Evolutionary conservation across 495 filamentous ascomycete genomes (phyloP).

Genomic region (Achaetomiella virescens): DNA sequence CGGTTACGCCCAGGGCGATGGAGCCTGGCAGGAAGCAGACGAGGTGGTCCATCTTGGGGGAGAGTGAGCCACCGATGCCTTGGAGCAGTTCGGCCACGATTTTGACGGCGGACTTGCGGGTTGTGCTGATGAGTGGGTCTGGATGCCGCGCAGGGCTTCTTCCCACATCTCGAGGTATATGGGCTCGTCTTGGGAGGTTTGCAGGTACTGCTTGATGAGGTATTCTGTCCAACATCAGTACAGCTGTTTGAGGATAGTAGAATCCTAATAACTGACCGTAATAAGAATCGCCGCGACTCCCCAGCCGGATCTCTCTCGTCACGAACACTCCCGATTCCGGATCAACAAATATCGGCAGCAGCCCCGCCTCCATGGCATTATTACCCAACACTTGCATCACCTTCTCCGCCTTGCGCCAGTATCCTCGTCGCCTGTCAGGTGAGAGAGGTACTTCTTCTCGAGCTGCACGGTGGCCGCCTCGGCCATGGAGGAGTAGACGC

Average conservation of each 20-base stretch:
- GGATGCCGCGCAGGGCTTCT: constrained; percentile 72
- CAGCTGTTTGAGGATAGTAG: too few relatives aligned
- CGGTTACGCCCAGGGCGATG: constrained; percentile 82
- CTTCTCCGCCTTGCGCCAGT: constrained; percentile 84
- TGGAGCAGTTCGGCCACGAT: constrained; percentile 77
- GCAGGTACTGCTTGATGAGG: constrained; percentile 91
- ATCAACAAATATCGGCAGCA: constrained; percentile 85
- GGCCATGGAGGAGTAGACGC: constrained; percentile 82
- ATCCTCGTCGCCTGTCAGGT: constrained; percentile 85
- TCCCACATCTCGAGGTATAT: constrained; percentile 91
- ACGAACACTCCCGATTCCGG: constrained; percentile 68
- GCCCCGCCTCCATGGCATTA: constrained; percentile 67
- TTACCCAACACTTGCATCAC: constrained; percentile 85
- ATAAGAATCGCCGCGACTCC: constrained; percentile 89
- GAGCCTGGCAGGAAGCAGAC: constrained; percentile 97
- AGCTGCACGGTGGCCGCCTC: constrained; percentile 89
- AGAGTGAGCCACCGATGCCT: constrained; percentile 59
- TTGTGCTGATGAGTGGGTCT: constrained; percentile 88
- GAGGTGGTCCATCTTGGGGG: constrained; percentile 95
- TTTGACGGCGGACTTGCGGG: constrained; percentile 67
- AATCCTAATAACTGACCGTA: constrained; percentile 43
- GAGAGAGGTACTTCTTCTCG: constrained; percentile 96
- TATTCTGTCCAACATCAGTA: too few relatives aligned
- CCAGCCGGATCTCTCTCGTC: constrained; percentile 81
- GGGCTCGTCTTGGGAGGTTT: constrained; percentile 77